These are phyloP conservation scores for Elsinoe australis DNA, from an alignment of 2,329 filamentous ascomycete species.

Conservation along the genomic window DNA sequence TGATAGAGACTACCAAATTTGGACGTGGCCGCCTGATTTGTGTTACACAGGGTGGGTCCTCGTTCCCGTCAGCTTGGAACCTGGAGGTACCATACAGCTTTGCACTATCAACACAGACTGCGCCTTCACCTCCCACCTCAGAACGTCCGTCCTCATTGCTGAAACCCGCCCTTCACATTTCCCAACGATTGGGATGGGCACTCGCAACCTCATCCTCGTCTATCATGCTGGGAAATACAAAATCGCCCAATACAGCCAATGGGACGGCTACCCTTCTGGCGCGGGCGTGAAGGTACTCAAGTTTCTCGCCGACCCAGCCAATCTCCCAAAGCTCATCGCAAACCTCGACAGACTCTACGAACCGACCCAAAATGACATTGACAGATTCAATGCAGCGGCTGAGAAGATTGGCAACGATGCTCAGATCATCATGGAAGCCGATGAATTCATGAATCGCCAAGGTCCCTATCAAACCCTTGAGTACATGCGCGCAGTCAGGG, in stretches of 20 bases:
- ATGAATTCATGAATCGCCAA: neutral
- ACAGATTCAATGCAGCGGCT: constrained; percentile 11
- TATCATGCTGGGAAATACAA: constrained; percentile 22
- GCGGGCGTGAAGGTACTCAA: constrained; percentile 24
- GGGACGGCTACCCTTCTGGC: constrained; percentile 26
- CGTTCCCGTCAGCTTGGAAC: too few species aligned
- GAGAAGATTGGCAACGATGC: neutral
- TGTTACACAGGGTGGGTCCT: too few species aligned
- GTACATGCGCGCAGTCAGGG: neutral
- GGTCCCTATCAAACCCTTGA: too few species aligned
- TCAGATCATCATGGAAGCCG: neutral
- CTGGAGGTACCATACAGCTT: too few species aligned
- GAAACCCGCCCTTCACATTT: neutral
- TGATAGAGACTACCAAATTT: too few species aligned
- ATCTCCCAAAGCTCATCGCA: constrained; percentile 24
- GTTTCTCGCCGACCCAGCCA: constrained; percentile 23
- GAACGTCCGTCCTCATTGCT: neutral
- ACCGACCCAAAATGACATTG: constrained; percentile 17
- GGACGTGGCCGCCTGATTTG: too few species aligned
- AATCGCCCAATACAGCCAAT: constrained; percentile 28
- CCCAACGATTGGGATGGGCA: constrained; percentile 3
- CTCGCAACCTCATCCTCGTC: constrained; percentile 16
- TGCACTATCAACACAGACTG: too few species aligned
- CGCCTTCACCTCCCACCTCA: too few species aligned
- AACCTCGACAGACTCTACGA: constrained; percentile 22